Conservation (phyloP, 2,329 filamentous ascomycete genomes). For the Diaporthe sp. region DNA sequence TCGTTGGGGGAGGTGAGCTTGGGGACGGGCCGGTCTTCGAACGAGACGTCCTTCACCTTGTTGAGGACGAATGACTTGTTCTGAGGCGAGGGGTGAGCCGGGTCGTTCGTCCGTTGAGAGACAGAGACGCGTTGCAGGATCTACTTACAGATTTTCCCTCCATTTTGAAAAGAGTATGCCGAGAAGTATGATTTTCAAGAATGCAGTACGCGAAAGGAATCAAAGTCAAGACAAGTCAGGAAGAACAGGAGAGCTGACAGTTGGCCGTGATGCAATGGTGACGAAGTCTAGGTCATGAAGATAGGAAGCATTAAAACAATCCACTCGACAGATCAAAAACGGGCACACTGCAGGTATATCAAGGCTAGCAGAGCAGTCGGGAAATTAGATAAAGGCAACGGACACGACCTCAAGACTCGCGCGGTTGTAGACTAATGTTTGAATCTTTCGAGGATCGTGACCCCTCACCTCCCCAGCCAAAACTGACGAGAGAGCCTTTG, state of each 20-base stretch:
- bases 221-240: not conserved
- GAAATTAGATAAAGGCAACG: conserved; percentile 1
- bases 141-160: conserved; percentile 49
- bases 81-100: conserved; percentile 56
- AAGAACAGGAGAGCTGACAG: not conserved
- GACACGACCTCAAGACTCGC: conserved; percentile 9
- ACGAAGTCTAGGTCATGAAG: not conserved
- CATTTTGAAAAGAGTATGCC: conserved; percentile 38
- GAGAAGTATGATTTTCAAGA: conserved; percentile 13
- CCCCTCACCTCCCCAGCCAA: conserved; percentile 8
- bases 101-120: no score
- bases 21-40: conserved; percentile 82
- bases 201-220: not conserved
- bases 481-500: not conserved
- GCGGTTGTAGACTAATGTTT: conserved; percentile 3
- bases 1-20: conserved; percentile 76
- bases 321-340: not conserved
- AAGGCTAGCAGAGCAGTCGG: not conserved
- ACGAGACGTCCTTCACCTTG: conserved; percentile 79
- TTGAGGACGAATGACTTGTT: conserved; percentile 90
- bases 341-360: not conserved
- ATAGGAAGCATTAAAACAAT: not conserved
- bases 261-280: conserved; percentile 33
- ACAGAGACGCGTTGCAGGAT: not conserved
- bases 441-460: conserved; percentile 28